Percentiles rank a stretch among this genome's conserved stretches.
Conservation (phyloP, 176 grass and related monocot genomes). For the Aegilops bicornis region DNA sequence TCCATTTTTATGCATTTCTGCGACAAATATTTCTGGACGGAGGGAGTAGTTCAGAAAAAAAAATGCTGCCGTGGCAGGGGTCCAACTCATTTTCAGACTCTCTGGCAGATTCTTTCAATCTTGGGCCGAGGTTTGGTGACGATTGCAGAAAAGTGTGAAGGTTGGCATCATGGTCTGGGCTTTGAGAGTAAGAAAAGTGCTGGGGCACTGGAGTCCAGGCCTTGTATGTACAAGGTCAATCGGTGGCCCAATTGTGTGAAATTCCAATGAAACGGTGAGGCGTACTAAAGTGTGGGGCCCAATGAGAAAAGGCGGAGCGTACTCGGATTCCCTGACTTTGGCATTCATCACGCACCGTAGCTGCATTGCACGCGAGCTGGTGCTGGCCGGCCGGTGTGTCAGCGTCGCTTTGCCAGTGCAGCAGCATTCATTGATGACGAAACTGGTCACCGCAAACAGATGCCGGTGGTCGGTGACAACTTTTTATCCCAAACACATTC, state of each 20-base stretch:
- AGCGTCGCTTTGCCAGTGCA: constrained; percentile 20
- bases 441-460: not conserved
- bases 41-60: too few species aligned
- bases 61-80: not conserved
- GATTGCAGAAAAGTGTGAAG: too few species aligned
- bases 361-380: constrained; percentile 9
- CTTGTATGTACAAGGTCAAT: too few species aligned
- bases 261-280: not conserved
- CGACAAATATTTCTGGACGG: too few species aligned
- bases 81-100: not conserved
- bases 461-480: not conserved
- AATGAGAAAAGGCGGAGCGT: not conserved
- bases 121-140: too few species aligned
- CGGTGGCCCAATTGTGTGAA: not conserved
- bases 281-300: not conserved
- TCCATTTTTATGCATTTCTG: too few species aligned
- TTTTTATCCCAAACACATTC: not conserved
- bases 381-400: not conserved
- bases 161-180: too few species aligned
- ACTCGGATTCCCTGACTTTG: constrained; percentile 4
- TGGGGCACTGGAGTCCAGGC: too few species aligned
- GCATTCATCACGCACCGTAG: constrained; percentile 5
- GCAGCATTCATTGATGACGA: constrained; percentile 1
- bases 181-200: too few species aligned
- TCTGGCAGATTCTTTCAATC: not conserved